phyloP scores from a whole-genome alignment of 108 stramenopile species.

The Skeletonema marinoi region DNA sequence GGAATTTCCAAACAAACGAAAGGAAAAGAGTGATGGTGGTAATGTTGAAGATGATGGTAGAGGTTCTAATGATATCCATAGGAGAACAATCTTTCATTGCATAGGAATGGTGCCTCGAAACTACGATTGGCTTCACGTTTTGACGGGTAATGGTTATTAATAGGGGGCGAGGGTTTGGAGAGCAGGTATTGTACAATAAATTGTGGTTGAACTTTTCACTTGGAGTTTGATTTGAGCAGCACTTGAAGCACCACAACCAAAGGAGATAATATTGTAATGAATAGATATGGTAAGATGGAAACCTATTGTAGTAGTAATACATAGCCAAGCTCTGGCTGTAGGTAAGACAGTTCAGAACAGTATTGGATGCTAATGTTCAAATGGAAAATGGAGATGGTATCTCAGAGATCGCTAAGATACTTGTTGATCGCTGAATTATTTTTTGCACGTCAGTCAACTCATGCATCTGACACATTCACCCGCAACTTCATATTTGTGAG shows the following conservation, averaged over 20 bases:
- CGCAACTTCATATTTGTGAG: too few species aligned
- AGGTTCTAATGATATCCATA: conserved; percentile 2
- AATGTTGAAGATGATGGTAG: background rate
- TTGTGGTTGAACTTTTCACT: background rate
- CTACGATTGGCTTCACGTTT: conserved; percentile 36
- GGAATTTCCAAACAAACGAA: conserved; percentile 34
- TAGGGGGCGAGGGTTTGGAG: background rate
- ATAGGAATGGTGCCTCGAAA: conserved; percentile 33
- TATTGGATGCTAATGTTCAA: too few species aligned
- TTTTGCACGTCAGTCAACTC: too few species aligned
- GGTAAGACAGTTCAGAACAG: too few species aligned
- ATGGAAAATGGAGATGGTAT: too few species aligned
- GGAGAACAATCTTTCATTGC: conserved; percentile 34
- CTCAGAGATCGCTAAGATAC: too few species aligned
- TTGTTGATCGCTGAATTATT: too few species aligned
- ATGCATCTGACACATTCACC: too few species aligned
- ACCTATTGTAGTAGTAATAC: too few species aligned
- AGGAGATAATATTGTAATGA: background rate
- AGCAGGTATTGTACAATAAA: background rate
- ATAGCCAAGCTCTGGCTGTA: too few species aligned
- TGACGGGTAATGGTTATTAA: background rate
- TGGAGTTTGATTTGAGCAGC: background rate
- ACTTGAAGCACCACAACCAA: background rate
- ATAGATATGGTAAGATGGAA: too few species aligned
- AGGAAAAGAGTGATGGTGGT: background rate